Evolutionary conservation across 140 eudicot genomes (phyloP), one percentile per base, ranked within the genome.

Genomic region (Oenanthe javanica): DNA sequence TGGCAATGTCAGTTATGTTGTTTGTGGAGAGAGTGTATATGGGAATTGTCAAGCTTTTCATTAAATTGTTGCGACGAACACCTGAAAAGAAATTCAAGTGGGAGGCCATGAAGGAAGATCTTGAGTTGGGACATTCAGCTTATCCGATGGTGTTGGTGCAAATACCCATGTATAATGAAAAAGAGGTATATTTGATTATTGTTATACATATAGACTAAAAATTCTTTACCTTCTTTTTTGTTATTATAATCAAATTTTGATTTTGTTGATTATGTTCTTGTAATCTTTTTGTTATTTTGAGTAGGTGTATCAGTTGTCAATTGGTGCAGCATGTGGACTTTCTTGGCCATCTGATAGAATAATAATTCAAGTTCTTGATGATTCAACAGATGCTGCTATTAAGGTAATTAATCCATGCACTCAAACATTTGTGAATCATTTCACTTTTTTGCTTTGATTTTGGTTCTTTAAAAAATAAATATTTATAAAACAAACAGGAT

Each of bases 281-380:
- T 66, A 2, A 66, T 70, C n/a, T 31, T 38, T 70, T 13, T 77
- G 49, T 69, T 10, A 66, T 13, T n/a, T 3, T 69, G 25, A n/a
- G 70, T 80, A 91, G 96, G 96, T 91, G 49, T 91, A 89, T 85
- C 93, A 89, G 85, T 77, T 91, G 61, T 93, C 95, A 5, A 93
- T 93, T 66, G 99, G 98, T 75, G 99, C 99, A 18, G 98, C 98
- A 36, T 93, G 98, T 75, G 90, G 94, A 40, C 92, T 96, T 63
- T 91, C 98, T 47, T 96, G 99, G 99, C 99, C 99, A 4, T 89
- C 92, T 52, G 96, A 96, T 85, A 87, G 98, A 72, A 86, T 96
- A 63, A 89, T 91, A 80, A 85, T 96, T 84, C 99, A 96, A 89
- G 93, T 96, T 73, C 96, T 96, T 19, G 99, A 96, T 77, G 99